Percentiles rank a stretch among this genome's conserved stretches.
These are phyloP conservation scores for Atalantia buxifolia DNA, from an alignment of 345 rosid species.

Conservation along the genomic window DNA sequence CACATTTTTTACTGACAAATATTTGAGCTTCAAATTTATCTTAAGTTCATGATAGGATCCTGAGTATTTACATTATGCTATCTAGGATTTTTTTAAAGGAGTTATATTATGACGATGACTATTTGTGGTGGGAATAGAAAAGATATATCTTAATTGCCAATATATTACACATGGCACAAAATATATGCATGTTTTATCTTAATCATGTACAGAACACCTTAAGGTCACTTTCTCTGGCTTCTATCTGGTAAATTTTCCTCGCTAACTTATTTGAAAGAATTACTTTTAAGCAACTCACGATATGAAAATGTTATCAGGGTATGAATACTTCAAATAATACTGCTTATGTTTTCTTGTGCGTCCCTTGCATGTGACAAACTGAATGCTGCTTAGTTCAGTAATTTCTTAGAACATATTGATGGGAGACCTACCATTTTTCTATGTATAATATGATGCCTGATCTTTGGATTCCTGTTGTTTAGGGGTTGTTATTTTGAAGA, in stretches of 20 bases:
- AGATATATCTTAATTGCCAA: neutral
- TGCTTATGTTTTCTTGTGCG: neutral
- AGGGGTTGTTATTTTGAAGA: slow-evolving; percentile 81
- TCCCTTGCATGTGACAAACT: neutral
- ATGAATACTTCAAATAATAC: neutral
- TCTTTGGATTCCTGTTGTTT: slow-evolving; percentile 11
- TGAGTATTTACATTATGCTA: neutral
- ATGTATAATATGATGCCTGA: slow-evolving; percentile 5
- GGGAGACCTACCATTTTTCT: neutral
- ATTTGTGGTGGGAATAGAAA: neutral
- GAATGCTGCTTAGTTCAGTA: neutral
- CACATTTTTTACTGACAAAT: too few species aligned
- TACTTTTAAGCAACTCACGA: neutral
- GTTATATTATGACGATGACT: neutral
- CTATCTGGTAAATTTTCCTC: neutral
- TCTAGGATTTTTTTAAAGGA: neutral
- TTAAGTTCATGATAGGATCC: neutral
- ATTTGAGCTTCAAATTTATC: neutral
- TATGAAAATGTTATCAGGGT: neutral
- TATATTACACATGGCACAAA: neutral
- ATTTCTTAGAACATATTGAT: neutral
- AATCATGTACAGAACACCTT: neutral
- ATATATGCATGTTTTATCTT: neutral
- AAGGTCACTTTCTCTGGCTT: neutral
- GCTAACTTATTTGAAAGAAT: neutral